These are phyloP conservation scores for Ophiostoma australiae DNA, from an alignment of 2,329 filamentous ascomycete genomes.

Conservation along the genomic window DNA sequence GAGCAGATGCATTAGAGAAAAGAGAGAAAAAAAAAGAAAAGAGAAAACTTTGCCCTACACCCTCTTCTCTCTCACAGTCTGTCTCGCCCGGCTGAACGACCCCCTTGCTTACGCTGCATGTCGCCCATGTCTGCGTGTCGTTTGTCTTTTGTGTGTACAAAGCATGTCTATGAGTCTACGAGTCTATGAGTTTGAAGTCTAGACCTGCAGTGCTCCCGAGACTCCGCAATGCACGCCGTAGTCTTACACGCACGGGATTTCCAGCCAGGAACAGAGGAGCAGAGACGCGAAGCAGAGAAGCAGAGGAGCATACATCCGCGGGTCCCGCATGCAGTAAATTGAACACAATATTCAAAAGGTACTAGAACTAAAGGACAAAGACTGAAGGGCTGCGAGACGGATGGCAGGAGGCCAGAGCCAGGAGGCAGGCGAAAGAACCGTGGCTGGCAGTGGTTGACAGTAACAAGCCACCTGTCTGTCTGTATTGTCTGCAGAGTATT, in stretches of 20 bases:
- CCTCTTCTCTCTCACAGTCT: neutral
- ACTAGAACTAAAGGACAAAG: neutral
- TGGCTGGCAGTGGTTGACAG: neutral
- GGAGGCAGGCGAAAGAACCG: neutral
- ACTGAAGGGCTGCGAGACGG: neutral
- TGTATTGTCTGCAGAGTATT: neutral
- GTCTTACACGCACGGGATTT: neutral
- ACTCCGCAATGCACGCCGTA: neutral
- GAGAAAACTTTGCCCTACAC: constrained; percentile 19
- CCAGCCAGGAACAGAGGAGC: neutral
- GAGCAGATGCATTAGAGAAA: neutral
- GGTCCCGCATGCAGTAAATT: neutral
- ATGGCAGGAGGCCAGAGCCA: neutral
- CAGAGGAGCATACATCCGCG: neutral
- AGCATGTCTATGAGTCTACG: too few species aligned
- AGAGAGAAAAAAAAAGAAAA: constrained; percentile 13
- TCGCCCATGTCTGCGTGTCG: constrained; percentile 41
- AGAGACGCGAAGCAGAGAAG: too few species aligned
- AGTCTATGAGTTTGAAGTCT: neutral
- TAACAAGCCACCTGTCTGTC: neutral
- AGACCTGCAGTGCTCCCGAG: neutral
- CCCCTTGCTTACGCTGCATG: constrained; percentile 32
- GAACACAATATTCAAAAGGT: neutral
- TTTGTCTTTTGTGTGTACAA: neutral
- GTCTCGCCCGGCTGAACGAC: constrained; percentile 11